Evolutionary conservation across 208 protist genomes (phyloP).

Genomic region (Trypanosoma vivax): DNA sequence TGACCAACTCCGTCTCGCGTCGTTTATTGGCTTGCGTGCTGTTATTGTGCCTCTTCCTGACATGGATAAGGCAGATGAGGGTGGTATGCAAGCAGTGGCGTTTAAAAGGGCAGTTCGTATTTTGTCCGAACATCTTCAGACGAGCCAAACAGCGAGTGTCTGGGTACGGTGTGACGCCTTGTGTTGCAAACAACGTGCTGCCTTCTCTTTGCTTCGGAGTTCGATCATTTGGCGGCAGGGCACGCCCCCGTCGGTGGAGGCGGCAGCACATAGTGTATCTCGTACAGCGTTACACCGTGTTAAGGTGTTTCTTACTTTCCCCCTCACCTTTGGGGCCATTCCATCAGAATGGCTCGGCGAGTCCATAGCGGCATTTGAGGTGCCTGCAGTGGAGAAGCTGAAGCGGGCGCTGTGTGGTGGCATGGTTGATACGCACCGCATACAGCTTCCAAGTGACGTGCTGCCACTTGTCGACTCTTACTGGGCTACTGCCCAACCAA

Average conservation of each 20-base stretch:
- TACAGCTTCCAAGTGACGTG: conserved; percentile 37
- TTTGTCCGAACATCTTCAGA: conserved; percentile 9
- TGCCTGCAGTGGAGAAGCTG: conserved; percentile 30
- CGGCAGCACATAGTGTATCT: conserved; percentile 3
- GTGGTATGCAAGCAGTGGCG: neutral
- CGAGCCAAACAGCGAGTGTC: conserved; percentile 23
- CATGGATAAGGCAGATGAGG: conserved; percentile 2
- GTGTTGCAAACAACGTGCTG: conserved; percentile 30
- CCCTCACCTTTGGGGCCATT: conserved; percentile 24
- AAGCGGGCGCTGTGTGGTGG: conserved; percentile 13
- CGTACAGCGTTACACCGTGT: conserved; percentile 28
- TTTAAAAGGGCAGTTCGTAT: conserved; percentile 8
- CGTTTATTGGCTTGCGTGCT: conserved; percentile 59
- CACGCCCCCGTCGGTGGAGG: conserved; percentile 1
- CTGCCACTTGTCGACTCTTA: conserved; percentile 23
- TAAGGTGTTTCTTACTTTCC: conserved; percentile 51
- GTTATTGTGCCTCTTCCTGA: conserved; percentile 67
- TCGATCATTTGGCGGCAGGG: conserved; percentile 49
- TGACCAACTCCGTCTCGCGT: conserved; percentile 59
- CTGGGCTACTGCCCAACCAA: conserved; percentile 46
- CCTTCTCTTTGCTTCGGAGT: conserved; percentile 43
- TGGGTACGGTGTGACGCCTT: conserved; percentile 75
- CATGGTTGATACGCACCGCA: neutral
- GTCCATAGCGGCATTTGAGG: conserved; percentile 60
- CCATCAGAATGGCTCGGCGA: conserved; percentile 79